Conservation (phyloP, 176 grass and related monocot species). For the Ensete glaucum region DNA sequence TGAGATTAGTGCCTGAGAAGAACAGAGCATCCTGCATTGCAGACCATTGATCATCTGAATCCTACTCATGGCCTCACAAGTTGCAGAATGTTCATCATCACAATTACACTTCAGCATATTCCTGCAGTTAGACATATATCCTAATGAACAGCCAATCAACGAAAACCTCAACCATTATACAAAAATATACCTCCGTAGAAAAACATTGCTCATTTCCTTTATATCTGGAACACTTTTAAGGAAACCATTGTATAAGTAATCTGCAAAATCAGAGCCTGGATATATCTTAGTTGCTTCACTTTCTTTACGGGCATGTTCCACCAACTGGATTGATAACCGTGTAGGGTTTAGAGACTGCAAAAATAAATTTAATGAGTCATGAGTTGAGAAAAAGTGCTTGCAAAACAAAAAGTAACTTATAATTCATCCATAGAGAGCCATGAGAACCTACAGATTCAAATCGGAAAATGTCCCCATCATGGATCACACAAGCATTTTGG, state of each 20-base stretch:
- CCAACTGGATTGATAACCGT: constrained; percentile 36
- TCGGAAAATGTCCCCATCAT: constrained; percentile 85
- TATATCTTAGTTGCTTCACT: constrained; percentile 29
- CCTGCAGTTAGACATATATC: constrained; percentile 24
- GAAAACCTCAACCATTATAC: background rate
- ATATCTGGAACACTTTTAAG: constrained; percentile 35
- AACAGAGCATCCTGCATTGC: constrained; percentile 73
- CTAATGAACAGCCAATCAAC: background rate
- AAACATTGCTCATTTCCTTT: constrained; percentile 39
- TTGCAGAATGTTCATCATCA: constrained; percentile 43
- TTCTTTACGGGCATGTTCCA: constrained; percentile 44
- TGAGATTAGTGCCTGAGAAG: constrained; percentile 43
- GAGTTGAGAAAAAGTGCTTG: background rate
- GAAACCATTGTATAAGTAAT: constrained; percentile 27
- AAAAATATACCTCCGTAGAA: constrained; percentile 52
- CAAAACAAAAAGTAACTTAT: background rate
- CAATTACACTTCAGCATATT: constrained; percentile 47
- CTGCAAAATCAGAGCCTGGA: constrained; percentile 34
- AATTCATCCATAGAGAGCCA: background rate
- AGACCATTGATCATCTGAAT: constrained; percentile 68
- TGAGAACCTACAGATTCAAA: constrained; percentile 71
- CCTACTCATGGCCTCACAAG: constrained; percentile 38
- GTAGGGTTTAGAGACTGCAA: constrained; percentile 35
- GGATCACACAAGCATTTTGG: constrained; percentile 78
- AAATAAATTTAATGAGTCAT: background rate